Base-by-base conservation (phyloP, 2,329 filamentous ascomycete species). In the Nemania diffusa region DNA sequence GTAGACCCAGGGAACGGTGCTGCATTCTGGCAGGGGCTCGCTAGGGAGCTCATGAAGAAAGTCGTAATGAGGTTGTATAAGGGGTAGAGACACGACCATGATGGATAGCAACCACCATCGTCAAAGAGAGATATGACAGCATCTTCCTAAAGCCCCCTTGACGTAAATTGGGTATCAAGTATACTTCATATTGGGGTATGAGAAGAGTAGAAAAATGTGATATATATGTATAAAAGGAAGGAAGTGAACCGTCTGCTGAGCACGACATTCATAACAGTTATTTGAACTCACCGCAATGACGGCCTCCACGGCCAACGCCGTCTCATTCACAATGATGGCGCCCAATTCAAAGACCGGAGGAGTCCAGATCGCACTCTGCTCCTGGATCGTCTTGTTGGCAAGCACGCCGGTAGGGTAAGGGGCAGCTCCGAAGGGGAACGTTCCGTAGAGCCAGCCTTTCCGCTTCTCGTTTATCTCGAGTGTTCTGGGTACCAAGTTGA, bases 371-470 rank as follows among this genome's bases (percentile, higher is more conserved):
- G 22, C 44, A 13, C 40, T 22, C 13, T 66, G 29, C 0, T 46
- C 44, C 20, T 26, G 58, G 24, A 69, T 53, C 15, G 37, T 50
- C 32, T 46, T 29, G 26, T 69, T 56, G 13, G 67, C 67, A 15
- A 69, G 60, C 13, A 42, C 27, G 8, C 67, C 67, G 13, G 26
- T 34, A 24, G 67, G 67, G 42, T 66, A 66, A 32, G 55, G 55
- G 44, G 67, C 67, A 15, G 58, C 67, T 37, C 67, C 67, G 34
- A 69, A 66, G 20, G 67, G 66, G 13, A 56, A 62, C 4, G 32
- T 52, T 52, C 55, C 63, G 34, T 69, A 69, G 5, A 57, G 62
- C 67, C 63, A 69, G 44, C 67, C 67, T 57, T 62, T 40, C 26
- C 66, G 62, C 52, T 68, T 68, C 44, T 67, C 61, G 5, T 42